Percentiles rank a stretch among this genome's conserved stretches.
phyloP scores from a whole-genome alignment of 2,329 filamentous ascomycete genomes.

The Curvularia eragrostidis region DNA sequence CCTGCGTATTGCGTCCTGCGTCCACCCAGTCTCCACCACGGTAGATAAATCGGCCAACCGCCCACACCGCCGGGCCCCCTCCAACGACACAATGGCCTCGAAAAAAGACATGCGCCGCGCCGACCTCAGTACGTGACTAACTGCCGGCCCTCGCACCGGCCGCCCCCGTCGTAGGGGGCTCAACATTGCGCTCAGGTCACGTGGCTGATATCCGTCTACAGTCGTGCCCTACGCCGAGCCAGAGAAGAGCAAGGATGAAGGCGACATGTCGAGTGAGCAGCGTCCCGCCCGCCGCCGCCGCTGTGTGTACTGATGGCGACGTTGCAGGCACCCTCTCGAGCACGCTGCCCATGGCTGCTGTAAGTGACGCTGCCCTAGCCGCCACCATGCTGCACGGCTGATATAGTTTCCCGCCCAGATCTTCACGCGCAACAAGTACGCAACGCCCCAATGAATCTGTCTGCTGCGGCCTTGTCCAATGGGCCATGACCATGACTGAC shows the following conservation, averaged over 20 bases:
- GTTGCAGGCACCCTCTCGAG: constrained; percentile 67
- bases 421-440: constrained; percentile 86
- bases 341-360: constrained; percentile 91
- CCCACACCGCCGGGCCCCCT: constrained; percentile 21
- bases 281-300: neutral
- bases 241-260: constrained; percentile 65
- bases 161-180: constrained; percentile 12
- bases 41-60: constrained; percentile 12
- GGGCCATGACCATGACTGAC: constrained; percentile 27
- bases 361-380: constrained; percentile 51
- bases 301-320: constrained; percentile 7
- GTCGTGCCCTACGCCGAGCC: constrained; percentile 90
- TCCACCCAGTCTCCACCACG: constrained; percentile 15
- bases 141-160: neutral
- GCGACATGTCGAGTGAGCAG: constrained; percentile 72
- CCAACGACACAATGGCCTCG: constrained; percentile 62
- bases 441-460: constrained; percentile 11
- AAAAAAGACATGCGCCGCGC: constrained; percentile 78
- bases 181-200: constrained; percentile 27
- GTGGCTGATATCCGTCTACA: constrained; percentile 52
- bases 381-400: constrained; percentile 33
- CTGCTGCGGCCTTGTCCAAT: constrained; percentile 5
- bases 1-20: constrained; percentile 12
- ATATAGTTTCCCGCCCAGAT: constrained; percentile 60
- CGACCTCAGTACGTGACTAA: constrained; percentile 68